These are phyloP conservation scores for Beauveria varroae DNA, from an alignment of 2,329 filamentous ascomycete species.

Conservation along the genomic window DNA sequence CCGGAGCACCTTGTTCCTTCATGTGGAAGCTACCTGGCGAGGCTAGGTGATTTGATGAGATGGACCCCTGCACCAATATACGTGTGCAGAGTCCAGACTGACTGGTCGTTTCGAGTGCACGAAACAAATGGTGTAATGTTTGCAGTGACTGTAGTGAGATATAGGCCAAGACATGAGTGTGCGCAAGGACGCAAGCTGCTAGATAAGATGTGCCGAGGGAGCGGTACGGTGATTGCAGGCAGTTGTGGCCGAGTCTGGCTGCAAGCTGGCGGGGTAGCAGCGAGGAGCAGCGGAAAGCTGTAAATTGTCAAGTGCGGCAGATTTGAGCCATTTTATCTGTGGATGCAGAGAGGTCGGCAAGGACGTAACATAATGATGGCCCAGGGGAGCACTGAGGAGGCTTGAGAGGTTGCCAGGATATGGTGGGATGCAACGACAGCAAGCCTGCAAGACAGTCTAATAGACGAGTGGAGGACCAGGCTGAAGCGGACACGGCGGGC, in stretches of 20 bases:
- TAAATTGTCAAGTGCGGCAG: neutral
- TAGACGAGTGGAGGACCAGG: neutral
- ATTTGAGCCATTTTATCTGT: constrained; percentile 2
- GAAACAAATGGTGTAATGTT: neutral
- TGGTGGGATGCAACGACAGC: neutral
- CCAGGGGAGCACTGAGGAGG: neutral
- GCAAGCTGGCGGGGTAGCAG: neutral
- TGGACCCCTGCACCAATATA: neutral
- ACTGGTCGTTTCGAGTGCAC: neutral
- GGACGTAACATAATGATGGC: constrained; percentile 8
- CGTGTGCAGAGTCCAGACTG: neutral
- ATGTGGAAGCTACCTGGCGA: neutral
- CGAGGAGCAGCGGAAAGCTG: neutral
- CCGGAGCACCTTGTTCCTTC: neutral
- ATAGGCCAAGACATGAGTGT: too few relatives aligned
- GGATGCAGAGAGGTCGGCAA: neutral
- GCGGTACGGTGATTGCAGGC: neutral
- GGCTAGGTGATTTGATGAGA: neutral
- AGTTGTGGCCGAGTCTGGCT: neutral
- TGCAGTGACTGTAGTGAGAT: neutral
- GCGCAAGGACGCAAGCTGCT: neutral
- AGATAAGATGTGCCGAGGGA: neutral
- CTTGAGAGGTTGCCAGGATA: neutral
- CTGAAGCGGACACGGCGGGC: neutral
- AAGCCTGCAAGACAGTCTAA: too few relatives aligned